Base-by-base conservation (phyloP, 1,139 yeast species). In the Keqinozyma sinolaborantium region DNA sequence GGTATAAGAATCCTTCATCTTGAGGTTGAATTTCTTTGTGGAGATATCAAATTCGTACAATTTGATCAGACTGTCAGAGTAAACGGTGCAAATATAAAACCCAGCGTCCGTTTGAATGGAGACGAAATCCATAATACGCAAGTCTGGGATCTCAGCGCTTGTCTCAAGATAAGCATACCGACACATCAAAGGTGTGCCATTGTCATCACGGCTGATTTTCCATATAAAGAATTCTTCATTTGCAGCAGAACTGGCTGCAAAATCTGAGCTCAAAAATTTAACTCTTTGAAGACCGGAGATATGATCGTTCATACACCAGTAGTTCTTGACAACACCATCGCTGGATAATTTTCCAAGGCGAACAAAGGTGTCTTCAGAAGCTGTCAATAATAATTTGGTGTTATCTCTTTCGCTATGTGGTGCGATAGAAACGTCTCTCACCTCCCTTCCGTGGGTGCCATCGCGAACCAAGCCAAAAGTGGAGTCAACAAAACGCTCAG, bases 401-500 rank as follows among this genome's bases (percentile, higher is more conserved):
- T 60, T 56, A 38, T 48, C 47, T 0, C 24, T 24, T 12, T 41
- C 35, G 2, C 30, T 25, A 2, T 33, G 35, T 3, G 64, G 54
- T 15, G 72, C 63, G n/a, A 78, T 60, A 0, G 81, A 61, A n/a
- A 83, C 62, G 40, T 75, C 83, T 48, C 95, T 66, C 10, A 83
- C 76, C 54, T 92, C 98, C 42, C 97, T 71, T 0, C 98, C 98
- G 55, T 92, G 97, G 0, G 88, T 71, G 0, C 97, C 97, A 8
- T 66, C 58, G 30, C 54, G 49, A 3, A 68, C 44, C 7, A 66
- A 38, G 0, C 72, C 71, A 33, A 48, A 43, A 6, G 41, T 34
- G 1, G 38, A 26, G 2, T 34, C 40, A 4, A 28, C 25, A 34
- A 60, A 54, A 24, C 57, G 38, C 30, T 48, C 45, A 20, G 39